phyloP scores from a whole-genome alignment of 2,329 filamentous ascomycete species.

The Diaporthe nobilis region DNA sequence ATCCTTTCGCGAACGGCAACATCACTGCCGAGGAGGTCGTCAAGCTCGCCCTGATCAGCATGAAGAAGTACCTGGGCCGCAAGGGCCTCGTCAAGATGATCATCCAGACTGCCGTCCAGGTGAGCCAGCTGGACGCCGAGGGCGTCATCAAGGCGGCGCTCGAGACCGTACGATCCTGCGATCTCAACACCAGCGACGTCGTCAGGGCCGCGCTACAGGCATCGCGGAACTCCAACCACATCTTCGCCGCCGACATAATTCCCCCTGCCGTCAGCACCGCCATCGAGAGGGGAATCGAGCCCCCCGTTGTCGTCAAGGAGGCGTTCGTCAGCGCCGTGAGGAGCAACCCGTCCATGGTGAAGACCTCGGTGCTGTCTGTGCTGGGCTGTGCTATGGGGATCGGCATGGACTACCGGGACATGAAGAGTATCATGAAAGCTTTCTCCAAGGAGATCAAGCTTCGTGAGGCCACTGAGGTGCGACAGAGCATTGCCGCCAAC shows the following conservation, averaged over 20 bases:
- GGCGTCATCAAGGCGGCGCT: not conserved
- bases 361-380: not conserved
- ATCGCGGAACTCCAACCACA: not conserved
- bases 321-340: not conserved
- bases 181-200: not conserved
- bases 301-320: not conserved
- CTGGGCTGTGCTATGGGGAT: not conserved
- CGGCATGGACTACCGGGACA: not conserved
- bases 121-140: not conserved
- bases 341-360: not conserved
- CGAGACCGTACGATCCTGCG: not conserved
- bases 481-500: not conserved
- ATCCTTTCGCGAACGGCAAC: not conserved
- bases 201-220: not conserved
- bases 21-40: not conserved
- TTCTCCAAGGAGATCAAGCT: slow-evolving; percentile 6
- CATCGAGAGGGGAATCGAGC: not conserved
- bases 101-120: not conserved
- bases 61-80: not conserved
- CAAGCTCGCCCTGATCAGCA: not conserved
- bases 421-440: not conserved
- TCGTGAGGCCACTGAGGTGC: not conserved
- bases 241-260: not conserved
- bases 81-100: not conserved
- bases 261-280: not conserved